Evolutionary conservation across 768 basidiomycete genomes (phyloP).

Genomic region (Rhodotorula kratochvilovae): DNA sequence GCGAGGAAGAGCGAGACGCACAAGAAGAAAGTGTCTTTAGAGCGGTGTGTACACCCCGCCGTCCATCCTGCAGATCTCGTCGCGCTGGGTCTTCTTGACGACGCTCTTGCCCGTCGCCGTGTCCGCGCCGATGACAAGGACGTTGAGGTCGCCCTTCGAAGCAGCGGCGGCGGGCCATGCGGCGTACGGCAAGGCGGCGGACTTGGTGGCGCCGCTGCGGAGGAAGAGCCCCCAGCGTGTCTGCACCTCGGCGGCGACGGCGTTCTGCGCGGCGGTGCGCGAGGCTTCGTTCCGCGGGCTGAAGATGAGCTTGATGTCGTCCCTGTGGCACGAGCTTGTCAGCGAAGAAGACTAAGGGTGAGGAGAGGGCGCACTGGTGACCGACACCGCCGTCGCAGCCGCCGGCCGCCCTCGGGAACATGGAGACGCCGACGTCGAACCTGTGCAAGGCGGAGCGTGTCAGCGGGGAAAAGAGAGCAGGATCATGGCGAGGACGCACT

Average conservation of each 20-base stretch:
- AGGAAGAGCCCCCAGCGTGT: slow-evolving; percentile 66
- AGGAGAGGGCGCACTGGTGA: slow-evolving; percentile 2
- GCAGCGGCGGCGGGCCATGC: slow-evolving; percentile 55
- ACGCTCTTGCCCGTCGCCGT: neutral
- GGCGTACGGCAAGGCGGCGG: slow-evolving; percentile 33
- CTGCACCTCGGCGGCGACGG: slow-evolving; percentile 64
- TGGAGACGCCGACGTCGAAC: slow-evolving; percentile 23
- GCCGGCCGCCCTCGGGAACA: neutral
- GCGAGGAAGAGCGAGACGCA: neutral
- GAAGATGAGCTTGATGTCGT: slow-evolving; percentile 69
- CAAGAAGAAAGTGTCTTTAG: no score
- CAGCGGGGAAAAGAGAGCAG: neutral
- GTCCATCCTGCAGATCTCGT: neutral
- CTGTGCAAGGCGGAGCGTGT: neutral
- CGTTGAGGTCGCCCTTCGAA: slow-evolving; percentile 55
- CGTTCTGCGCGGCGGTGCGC: slow-evolving; percentile 39
- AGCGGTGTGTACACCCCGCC: neutral
- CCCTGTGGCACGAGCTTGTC: slow-evolving; percentile 44
- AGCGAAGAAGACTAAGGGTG: no score
- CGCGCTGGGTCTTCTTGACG: neutral
- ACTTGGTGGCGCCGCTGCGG: slow-evolving; percentile 58
- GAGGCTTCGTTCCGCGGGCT: slow-evolving; percentile 55
- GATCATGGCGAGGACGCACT: neutral
- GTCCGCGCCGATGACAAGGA: slow-evolving; percentile 57
- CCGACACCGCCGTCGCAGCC: slow-evolving; percentile 26